phyloP scores from a whole-genome alignment of 2,329 filamentous ascomycete genomes.

The Trichoderma arundinaceum region DNA sequence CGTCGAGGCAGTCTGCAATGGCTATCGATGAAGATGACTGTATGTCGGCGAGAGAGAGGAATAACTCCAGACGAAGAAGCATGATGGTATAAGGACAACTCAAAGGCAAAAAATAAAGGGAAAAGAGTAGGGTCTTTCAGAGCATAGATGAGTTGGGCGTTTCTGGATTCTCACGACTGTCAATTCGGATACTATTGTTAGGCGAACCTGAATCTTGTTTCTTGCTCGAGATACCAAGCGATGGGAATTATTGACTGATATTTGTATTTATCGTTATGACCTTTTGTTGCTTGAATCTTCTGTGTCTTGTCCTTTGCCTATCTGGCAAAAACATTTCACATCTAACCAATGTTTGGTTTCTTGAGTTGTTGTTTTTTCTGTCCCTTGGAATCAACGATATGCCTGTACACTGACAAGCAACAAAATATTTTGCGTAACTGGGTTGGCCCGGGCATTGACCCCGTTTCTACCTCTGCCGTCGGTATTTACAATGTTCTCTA shows the following conservation, averaged over 20 bases:
- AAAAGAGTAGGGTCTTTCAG: slow-evolving; percentile 36
- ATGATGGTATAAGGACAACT: slow-evolving; percentile 57
- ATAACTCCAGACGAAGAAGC: slow-evolving; percentile 57
- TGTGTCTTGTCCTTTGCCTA: slow-evolving; percentile 35
- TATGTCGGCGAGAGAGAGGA: slow-evolving; percentile 39
- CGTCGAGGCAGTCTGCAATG: slow-evolving; percentile 49
- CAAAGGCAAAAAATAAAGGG: slow-evolving; percentile 40
- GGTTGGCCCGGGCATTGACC: slow-evolving; percentile 40
- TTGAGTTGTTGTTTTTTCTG: no score
- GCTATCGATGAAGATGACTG: slow-evolving; percentile 46
- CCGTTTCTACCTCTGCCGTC: slow-evolving; percentile 35
- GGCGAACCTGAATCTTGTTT: slow-evolving; percentile 40
- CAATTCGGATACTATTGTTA: slow-evolving; percentile 36
- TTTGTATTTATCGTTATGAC: slow-evolving; percentile 41
- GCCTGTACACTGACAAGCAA: slow-evolving; percentile 1
- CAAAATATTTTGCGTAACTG: slow-evolving; percentile 10
- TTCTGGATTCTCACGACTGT: slow-evolving; percentile 36
- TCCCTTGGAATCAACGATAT: slow-evolving; percentile 22
- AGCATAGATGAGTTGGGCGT: slow-evolving; percentile 38
- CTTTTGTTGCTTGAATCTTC: slow-evolving; percentile 32
- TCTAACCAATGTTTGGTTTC: slow-evolving; percentile 31
- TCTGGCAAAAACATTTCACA: slow-evolving; percentile 32
- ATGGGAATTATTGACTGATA: slow-evolving; percentile 41
- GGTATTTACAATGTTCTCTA: slow-evolving; percentile 13
- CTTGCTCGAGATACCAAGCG: slow-evolving; percentile 48